These are phyloP conservation scores for carrot (Daucus carota) DNA, from an alignment of 129 eudicot species.

Conservation along the genomic window DH1_v3.0 NC_030385.2:7559501-7560000, in stretches of 20 bases:
- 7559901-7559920: background rate
- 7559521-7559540: no score
- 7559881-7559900: conserved; percentile 2
- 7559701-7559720: background rate
- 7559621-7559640: background rate
- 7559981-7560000: conserved; percentile 10
- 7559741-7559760: conserved; percentile 70
- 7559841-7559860: conserved; percentile 41
- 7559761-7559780: conserved; percentile 86
- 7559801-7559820: conserved; percentile 82
- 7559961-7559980: conserved; percentile 14
- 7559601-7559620: background rate
- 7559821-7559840: conserved; percentile 69
- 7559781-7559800: conserved; percentile 91
- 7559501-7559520: background rate
- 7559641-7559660: background rate
- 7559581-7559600: background rate
- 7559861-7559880: background rate
- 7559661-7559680: background rate
- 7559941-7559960: background rate
- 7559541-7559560: background rate
- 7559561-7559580: background rate
- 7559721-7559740: conserved; percentile 49
- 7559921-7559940: background rate
- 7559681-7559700: background rate